phyloP scores from a whole-genome alignment of 805 yeast species.

The Grigorovia transvaalensis region DNA sequence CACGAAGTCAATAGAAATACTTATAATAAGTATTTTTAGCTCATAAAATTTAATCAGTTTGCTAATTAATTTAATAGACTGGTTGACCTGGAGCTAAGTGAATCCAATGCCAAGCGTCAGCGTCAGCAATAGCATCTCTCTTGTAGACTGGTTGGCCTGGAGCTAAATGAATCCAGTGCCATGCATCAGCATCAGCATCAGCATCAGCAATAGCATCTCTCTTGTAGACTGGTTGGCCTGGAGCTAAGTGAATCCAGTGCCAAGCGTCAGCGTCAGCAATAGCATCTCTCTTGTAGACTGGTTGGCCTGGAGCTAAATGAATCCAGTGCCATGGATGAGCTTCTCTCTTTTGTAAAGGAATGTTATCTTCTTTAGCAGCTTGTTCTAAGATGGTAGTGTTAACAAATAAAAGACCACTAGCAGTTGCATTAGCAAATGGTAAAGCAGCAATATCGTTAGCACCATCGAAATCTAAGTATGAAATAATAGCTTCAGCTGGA shows the following conservation, averaged over 20 bases:
- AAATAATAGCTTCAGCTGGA: slow-evolving; percentile 26
- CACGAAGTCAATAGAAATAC: background rate
- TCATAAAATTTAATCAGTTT: background rate
- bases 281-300: slow-evolving; percentile 24
- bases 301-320: slow-evolving; percentile 11
- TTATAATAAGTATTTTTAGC: background rate
- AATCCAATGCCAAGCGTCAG: slow-evolving; percentile 24
- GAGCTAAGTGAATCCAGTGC: slow-evolving; percentile 19
- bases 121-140: slow-evolving; percentile 16
- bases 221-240: slow-evolving; percentile 22
- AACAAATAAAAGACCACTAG: slow-evolving; percentile 22
- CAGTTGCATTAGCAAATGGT: slow-evolving; percentile 23
- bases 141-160: slow-evolving; percentile 20
- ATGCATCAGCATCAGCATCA: slow-evolving; percentile 19
- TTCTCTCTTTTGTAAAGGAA: slow-evolving; percentile 5
- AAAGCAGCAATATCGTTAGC: slow-evolving; percentile 20
- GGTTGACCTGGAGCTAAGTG: slow-evolving; percentile 20
- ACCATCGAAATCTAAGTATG: slow-evolving; percentile 22
- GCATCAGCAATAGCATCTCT: slow-evolving; percentile 25
- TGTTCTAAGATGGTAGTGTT: slow-evolving; percentile 24
- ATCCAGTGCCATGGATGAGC: slow-evolving; percentile 23
- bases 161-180: slow-evolving; percentile 21
- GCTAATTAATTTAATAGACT: slow-evolving; percentile 14
- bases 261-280: slow-evolving; percentile 20
- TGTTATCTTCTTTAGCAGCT: slow-evolving; percentile 11